Conservation (phyloP, 768 basidiomycete species). For the Boletus rubroflammeus region DNA sequence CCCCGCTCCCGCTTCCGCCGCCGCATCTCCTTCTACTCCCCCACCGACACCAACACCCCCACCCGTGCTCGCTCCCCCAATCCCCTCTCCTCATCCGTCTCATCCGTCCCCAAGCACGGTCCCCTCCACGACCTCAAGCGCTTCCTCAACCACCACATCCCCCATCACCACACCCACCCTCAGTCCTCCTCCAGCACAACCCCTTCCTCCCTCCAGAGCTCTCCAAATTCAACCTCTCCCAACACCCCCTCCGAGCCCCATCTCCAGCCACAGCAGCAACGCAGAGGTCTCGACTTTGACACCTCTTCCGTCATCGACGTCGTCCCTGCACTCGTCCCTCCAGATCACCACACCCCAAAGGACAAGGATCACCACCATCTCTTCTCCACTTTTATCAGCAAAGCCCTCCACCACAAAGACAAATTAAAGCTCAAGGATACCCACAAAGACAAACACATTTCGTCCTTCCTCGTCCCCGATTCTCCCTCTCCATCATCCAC, state of each 20-base stretch:
- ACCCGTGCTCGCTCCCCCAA: constrained; percentile 1
- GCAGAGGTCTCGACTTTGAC: constrained; percentile 35
- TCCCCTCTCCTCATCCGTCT: constrained; percentile 8
- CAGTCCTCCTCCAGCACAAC: constrained; percentile 18
- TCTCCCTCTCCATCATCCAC: constrained; percentile 36
- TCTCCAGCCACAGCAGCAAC: constrained; percentile 35
- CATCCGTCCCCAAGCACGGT: constrained; percentile 42
- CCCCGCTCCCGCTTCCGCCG: constrained; percentile 29
- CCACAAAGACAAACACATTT: constrained; percentile 5
- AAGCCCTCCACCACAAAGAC: constrained; percentile 33
- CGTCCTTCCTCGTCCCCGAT: constrained; percentile 3
- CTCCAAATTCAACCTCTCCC: constrained; percentile 22
- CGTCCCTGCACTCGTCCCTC: constrained; percentile 24
- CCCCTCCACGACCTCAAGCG: constrained; percentile 91
- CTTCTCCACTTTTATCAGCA: constrained; percentile 34
- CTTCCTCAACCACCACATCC: constrained; percentile 90
- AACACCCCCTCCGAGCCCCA: constrained; percentile 32
- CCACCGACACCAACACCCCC: neutral
- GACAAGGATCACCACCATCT: constrained; percentile 26
- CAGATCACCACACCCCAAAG: constrained; percentile 16
- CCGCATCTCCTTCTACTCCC: constrained; percentile 28
- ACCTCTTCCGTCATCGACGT: constrained; percentile 32
- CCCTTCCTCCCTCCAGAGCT: constrained; percentile 27
- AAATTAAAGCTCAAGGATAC: constrained; percentile 18
- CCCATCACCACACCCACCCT: constrained; percentile 41